Evolutionary conservation across 2,329 filamentous ascomycete genomes (phyloP), one percentile per base, ranked within the genome.

Genomic region (Dactylellina cionopaga): DNA sequence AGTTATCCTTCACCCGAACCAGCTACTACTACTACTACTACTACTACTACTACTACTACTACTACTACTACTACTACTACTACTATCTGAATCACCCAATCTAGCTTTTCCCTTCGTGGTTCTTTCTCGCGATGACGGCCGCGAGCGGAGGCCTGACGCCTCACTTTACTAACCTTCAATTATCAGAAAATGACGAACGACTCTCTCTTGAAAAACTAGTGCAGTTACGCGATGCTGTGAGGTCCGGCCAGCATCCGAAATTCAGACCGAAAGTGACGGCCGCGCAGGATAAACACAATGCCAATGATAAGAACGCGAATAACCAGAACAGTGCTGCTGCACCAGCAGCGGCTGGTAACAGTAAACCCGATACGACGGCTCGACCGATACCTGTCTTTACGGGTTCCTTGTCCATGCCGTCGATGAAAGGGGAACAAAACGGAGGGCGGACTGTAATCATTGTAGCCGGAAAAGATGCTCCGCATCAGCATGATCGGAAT

Each of bases 361-460:
- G 49, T 47, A 60, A n/a, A 24, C 35, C 27, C 37, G 37, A 47
- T 43, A 49, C 55, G 17, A 35, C 54, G 17, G 66, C 51, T 49
- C 56, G 66, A 54, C 66, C 66, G 9, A 71, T 71, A 39, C 66
- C 66, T 25, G 66, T 71, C 1, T 71, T 71, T n/a, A 60, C 66
- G 33, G 58, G 54, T 5, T 63, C 65, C n/a, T 37, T 63, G 35
- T 33, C 56, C 10, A 19, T 22, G 24, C 43, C 43, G 2, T 5
- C 41, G 15, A n/a, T n/a, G n/a, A 63, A 58, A 39, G 43, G n/a
- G 7, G 66, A 63, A 22, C 51, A 58, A 27, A 71, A 64, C 39
- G 66, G 58, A 31, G 64, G 56, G 17, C 55, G 66, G 47, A 44
- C 66, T 29, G 66, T 71, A 22, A 71, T 71, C 19, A 71, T 51